Conservation (phyloP, 495 filamentous ascomycete species). For the Xylaria venustula region DNA sequence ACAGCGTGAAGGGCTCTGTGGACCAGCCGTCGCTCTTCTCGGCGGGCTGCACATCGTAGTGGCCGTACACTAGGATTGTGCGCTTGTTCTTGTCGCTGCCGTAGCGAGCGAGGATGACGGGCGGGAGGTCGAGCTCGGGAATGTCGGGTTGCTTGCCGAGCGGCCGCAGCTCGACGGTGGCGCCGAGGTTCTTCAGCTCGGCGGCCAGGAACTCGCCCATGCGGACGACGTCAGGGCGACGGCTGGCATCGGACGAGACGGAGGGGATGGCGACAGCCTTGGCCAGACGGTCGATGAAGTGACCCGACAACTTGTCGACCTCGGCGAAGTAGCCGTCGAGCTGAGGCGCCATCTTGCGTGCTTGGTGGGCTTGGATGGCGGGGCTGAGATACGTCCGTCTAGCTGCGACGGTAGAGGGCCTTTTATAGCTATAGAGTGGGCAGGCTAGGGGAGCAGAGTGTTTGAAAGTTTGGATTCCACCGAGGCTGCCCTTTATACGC, state of each 20-base stretch:
- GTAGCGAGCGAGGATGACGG: slow-evolving; percentile 87
- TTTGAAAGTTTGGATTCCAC: not conserved
- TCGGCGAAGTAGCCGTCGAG: slow-evolving; percentile 82
- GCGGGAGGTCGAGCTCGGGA: slow-evolving; percentile 86
- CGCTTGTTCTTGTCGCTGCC: slow-evolving; percentile 87
- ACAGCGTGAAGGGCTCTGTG: slow-evolving; percentile 89
- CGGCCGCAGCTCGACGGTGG: slow-evolving; percentile 75
- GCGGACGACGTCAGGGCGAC: slow-evolving; percentile 86
- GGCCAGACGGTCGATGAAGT: slow-evolving; percentile 89
- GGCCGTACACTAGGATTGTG: slow-evolving; percentile 94
- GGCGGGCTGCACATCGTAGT: slow-evolving; percentile 98
- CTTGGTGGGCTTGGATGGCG: slow-evolving; percentile 49
- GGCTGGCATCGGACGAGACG: slow-evolving; percentile 84
- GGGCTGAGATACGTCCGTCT: slow-evolving; percentile 44
- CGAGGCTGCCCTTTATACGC: not conserved
- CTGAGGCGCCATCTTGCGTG: slow-evolving; percentile 76
- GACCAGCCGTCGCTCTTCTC: slow-evolving; percentile 93
- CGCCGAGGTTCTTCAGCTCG: slow-evolving; percentile 80
- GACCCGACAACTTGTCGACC: slow-evolving; percentile 76
- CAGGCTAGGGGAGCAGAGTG: not conserved
- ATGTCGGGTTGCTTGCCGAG: slow-evolving; percentile 89
- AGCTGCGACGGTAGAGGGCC: not conserved
- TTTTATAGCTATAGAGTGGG: not conserved
- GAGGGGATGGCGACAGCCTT: slow-evolving; percentile 96
- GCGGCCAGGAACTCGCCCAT: slow-evolving; percentile 91